Evolutionary conservation across 208 protist species (phyloP).

Genomic region (Wallacemonas sp.): DNA sequence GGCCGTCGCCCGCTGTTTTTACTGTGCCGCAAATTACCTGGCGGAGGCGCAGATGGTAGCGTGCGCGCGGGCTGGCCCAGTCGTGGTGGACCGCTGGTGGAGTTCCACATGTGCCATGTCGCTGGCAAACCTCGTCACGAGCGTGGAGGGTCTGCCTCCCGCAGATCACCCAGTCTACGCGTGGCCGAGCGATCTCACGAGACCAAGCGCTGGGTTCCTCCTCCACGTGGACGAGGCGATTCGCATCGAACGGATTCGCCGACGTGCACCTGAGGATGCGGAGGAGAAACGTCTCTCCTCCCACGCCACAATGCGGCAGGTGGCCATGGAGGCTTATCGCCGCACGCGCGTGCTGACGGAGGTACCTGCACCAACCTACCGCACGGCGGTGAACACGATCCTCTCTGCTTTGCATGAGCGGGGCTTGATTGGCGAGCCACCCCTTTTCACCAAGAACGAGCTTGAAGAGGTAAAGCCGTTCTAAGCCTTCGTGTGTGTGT

Average conservation of each 20-base stretch:
- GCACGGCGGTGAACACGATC: constrained; percentile 53
- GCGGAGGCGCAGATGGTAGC: constrained; percentile 33
- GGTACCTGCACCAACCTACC: constrained; percentile 42
- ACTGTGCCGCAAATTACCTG: constrained; percentile 69
- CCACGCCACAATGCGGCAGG: constrained; percentile 46
- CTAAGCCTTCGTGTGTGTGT: constrained; percentile 19
- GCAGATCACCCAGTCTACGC: constrained; percentile 33
- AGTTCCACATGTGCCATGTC: constrained; percentile 79
- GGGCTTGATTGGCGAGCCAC: constrained; percentile 23
- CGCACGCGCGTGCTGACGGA: constrained; percentile 35
- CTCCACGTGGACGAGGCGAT: constrained; percentile 58
- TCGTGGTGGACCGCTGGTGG: constrained; percentile 81
- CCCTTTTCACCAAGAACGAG: constrained; percentile 39
- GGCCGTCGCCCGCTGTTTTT: constrained; percentile 54
- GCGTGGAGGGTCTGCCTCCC: constrained; percentile 27
- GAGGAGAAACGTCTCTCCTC: constrained; percentile 57
- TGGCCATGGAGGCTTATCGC: constrained; percentile 52
- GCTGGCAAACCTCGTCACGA: constrained; percentile 32
- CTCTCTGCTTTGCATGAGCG: constrained; percentile 20
- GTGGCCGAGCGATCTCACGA: constrained; percentile 52
- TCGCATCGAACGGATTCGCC: constrained; percentile 45
- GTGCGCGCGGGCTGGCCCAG: neutral
- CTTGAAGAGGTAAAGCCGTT: constrained; percentile 36
- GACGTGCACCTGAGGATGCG: constrained; percentile 46
- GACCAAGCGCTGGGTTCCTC: constrained; percentile 27